Evolutionary conservation across 345 rosid genomes (phyloP), one percentile per base, ranked within the genome.

Genomic region (Dimocarpus longan): DNA sequence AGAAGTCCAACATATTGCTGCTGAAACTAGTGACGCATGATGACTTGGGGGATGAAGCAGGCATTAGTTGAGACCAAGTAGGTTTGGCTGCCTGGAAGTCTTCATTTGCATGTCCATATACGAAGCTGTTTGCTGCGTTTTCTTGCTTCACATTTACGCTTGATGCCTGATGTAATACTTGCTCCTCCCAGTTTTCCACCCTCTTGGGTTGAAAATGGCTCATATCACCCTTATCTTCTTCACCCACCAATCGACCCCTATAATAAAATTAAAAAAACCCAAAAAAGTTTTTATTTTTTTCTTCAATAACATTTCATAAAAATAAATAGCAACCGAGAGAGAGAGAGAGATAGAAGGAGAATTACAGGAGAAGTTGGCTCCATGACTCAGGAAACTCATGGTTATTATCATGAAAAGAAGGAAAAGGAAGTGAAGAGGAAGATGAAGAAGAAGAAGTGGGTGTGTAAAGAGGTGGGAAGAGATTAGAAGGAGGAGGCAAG

Each of bases 331-430:
- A 6, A 46, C n/a, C 12, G 62, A 65, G 13, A n/a, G 28, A 65
- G 44, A 63, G 66, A 78, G 48, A 73, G 44, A 70, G 75, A 43
- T 42, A 48, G 73, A 85, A 26, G 28, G 78, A 63, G 75, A 76
- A 28, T 87, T 87, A 92, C 98, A 90, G 62, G 74, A 90, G 92
- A 42, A 94, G 94, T 80, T 94, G 98, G 85, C 95, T 92, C 95
- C 95, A 89, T 10, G 98, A 90, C 78, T 92, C 95, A 6, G 95
- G 95, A 82, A 90, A 88, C 46, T 92, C 97, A 54, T 88, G 91
- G 80, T 84, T 84, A 73, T 84, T 84, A 73, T 91, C 92, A 75
- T 83, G 85, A 91, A 93, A 92, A 70, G 86, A 78, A 82, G 88
- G 88, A 56, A 87, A 50, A 63, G 84, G 83, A 79, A 87, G 79